A percentile compares a stretch with the other conserved stretches of the same genome.
phyloP scores from a whole-genome alignment of 495 filamentous ascomycete genomes.

The Thozetella sp. region DNA sequence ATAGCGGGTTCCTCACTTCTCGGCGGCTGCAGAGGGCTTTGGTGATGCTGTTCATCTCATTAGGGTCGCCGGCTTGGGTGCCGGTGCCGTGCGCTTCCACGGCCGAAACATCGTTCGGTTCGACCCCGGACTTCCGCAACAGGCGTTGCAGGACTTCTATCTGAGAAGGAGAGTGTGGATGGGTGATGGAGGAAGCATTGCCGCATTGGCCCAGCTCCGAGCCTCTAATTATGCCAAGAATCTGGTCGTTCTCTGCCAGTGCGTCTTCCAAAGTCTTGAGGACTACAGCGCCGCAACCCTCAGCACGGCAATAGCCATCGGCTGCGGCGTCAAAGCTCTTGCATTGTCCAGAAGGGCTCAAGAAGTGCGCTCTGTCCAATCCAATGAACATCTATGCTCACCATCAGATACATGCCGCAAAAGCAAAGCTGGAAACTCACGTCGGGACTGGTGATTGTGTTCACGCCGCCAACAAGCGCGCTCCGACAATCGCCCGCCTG shows the following conservation, averaged over 20 bases:
- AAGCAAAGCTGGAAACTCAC: no score
- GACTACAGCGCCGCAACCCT: constrained; percentile 49
- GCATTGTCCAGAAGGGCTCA: constrained; percentile 24
- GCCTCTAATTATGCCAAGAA: constrained; percentile 52
- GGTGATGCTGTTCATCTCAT: constrained; percentile 66
- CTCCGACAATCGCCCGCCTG: constrained; percentile 37
- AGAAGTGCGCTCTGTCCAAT: constrained; percentile 35
- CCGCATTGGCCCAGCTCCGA: constrained; percentile 48
- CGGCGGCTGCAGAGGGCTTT: constrained; percentile 52
- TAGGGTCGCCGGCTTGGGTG: constrained; percentile 54
- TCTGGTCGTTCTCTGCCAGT: constrained; percentile 36
- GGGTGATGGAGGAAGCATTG: constrained; percentile 42
- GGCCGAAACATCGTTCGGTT: constrained; percentile 35
- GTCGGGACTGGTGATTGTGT: constrained; percentile 18
- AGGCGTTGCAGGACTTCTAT: constrained; percentile 35
- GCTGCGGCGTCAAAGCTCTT: constrained; percentile 21
- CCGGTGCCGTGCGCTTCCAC: constrained; percentile 49
- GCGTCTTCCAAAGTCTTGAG: constrained; percentile 53
- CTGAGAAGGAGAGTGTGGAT: constrained; percentile 46
- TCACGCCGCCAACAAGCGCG: constrained; percentile 43
- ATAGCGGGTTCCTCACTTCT: constrained; percentile 36
- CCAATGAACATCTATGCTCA: constrained; percentile 22
- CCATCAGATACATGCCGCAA: no score
- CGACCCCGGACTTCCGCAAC: constrained; percentile 35
- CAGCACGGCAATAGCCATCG: constrained; percentile 31